Evolutionary conservation across 2,329 filamentous ascomycete genomes (phyloP).

Genomic region (Aspergillus sp.): DNA sequence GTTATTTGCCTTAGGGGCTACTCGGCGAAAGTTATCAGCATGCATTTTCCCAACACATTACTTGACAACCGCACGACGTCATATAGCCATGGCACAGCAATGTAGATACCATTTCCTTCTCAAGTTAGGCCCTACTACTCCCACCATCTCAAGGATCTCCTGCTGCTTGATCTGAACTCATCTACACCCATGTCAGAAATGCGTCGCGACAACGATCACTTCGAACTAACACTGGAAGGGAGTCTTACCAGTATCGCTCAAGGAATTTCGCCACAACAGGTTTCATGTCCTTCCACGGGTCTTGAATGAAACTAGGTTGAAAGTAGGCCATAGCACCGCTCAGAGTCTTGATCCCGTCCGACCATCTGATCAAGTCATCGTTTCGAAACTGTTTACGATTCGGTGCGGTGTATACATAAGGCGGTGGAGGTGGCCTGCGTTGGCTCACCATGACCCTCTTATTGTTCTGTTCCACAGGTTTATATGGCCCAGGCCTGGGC

Average conservation of each 20-base stretch:
- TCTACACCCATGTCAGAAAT: background rate
- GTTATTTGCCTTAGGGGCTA: too few relatives aligned
- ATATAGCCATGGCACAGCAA: background rate
- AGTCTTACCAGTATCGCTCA: conserved; percentile 10
- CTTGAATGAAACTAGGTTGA: conserved; percentile 21
- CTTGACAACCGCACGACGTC: background rate
- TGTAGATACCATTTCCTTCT: background rate
- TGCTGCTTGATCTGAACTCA: background rate
- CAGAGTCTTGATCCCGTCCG: conserved; percentile 19
- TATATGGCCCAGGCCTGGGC: too few relatives aligned
- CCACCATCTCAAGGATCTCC: too few relatives aligned
- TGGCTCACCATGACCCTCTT: background rate
- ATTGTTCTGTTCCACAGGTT: background rate
- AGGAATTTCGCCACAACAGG: conserved; percentile 7
- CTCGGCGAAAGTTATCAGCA: background rate
- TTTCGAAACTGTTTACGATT: conserved; percentile 24
- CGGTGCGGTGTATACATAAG: conserved; percentile 24
- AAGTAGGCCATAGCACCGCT: conserved; percentile 20
- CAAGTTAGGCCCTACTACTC: background rate
- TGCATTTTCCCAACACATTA: background rate
- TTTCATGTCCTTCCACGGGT: conserved; percentile 24
- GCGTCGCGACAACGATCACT: background rate
- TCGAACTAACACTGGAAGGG: background rate
- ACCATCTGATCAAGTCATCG: conserved; percentile 18
- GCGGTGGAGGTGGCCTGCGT: background rate